These are phyloP conservation scores for Tetrapisispora taiwanensis DNA, from an alignment of 805 yeast species.

Conservation along the genomic window DNA sequence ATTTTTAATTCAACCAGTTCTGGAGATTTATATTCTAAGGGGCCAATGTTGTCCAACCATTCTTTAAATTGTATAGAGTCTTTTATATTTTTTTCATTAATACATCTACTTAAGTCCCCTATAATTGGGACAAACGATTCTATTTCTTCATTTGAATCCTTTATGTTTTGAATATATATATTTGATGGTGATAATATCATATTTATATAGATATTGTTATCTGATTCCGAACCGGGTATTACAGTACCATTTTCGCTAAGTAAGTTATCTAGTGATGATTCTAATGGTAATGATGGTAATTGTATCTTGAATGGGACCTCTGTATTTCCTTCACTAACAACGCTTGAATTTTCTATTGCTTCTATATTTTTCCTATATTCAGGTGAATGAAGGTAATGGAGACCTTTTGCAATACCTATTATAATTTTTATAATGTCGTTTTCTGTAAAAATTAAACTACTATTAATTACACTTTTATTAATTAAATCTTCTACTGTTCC, in stretches of 20 bases:
- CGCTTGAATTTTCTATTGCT: conserved; percentile 7
- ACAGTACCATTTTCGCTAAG: conserved; percentile 4
- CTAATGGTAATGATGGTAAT: conserved; percentile 9
- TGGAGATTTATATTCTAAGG: conserved; percentile 83
- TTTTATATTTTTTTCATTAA: conserved; percentile 45
- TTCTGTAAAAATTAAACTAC: conserved; percentile 42
- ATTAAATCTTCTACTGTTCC: conserved; percentile 80
- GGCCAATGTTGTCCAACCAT: conserved; percentile 63
- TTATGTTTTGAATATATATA: conserved; percentile 61
- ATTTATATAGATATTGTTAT: not conserved
- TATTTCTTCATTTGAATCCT: conserved; percentile 43
- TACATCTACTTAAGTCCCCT: conserved; percentile 76
- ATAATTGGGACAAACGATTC: conserved; percentile 45
- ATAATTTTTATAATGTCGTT: conserved; percentile 51
- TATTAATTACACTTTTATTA: conserved; percentile 49
- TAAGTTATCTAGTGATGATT: conserved; percentile 11
- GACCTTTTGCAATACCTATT: conserved; percentile 62
- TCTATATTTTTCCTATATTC: conserved; percentile 9
- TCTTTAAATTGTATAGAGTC: conserved; percentile 74
- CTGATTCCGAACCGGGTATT: conserved; percentile 5
- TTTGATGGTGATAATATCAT: conserved; percentile 6
- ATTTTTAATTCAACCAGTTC: conserved; percentile 73
- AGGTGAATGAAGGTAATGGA: conserved; percentile 57
- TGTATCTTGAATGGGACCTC: conserved; percentile 21
- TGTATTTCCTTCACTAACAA: conserved; percentile 12